A percentile compares a stretch with the other conserved stretches of the same genome.
phyloP scores from a whole-genome alignment of 2,329 filamentous ascomycete species.

The Cercospora nicotianae region DNA sequence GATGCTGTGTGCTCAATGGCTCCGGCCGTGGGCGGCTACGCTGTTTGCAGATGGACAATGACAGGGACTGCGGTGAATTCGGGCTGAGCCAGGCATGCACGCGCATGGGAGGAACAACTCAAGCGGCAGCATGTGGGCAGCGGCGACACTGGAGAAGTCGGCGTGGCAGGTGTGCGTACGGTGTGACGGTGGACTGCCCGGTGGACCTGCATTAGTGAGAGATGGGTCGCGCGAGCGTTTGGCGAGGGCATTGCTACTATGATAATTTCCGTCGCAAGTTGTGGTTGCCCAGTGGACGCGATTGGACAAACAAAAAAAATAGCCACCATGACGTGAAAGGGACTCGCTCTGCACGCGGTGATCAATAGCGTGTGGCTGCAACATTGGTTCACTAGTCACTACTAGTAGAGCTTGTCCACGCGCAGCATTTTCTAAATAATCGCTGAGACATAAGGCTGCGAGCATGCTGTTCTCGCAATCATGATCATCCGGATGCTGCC shows the following conservation, averaged over 20 bases:
- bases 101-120: slow-evolving; percentile 2
- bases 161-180: background rate
- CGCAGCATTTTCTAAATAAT: background rate
- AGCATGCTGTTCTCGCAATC: background rate
- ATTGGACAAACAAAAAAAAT: slow-evolving; percentile 2
- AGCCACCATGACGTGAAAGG: slow-evolving; percentile 4
- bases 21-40: background rate
- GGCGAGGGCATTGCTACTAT: background rate
- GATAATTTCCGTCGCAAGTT: background rate
- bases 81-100: background rate
- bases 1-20: background rate
- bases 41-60: background rate
- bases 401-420: background rate
- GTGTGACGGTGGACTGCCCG: background rate
- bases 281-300: slow-evolving; percentile 1
- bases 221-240: background rate
- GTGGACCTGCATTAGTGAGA: background rate
- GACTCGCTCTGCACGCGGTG: background rate
- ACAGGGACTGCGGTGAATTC: slow-evolving; percentile 3
- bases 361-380: background rate
- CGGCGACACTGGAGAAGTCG: background rate
- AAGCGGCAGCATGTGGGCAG: slow-evolving; percentile 1
- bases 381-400: background rate
- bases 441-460: background rate
- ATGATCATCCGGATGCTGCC: background rate